These are phyloP conservation scores for Aethionema arabicum DNA, from an alignment of 345 rosid species.

Conservation along the genomic window DNA sequence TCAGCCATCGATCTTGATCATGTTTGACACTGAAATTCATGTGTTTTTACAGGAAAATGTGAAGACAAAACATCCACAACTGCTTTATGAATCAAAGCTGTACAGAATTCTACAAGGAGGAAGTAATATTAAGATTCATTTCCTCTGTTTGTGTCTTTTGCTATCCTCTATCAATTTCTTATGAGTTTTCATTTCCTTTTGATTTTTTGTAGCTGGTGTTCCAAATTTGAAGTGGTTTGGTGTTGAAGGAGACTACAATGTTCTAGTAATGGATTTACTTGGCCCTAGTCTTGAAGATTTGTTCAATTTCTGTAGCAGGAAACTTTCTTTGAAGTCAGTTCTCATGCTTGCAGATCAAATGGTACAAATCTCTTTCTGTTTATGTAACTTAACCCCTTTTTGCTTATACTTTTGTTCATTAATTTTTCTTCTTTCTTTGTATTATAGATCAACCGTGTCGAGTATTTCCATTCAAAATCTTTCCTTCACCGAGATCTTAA, in stretches of 20 bases:
- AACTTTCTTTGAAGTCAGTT: conserved; percentile 90
- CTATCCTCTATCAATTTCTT: conserved; percentile 26
- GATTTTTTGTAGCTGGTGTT: conserved; percentile 75
- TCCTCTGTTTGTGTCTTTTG: conserved; percentile 8
- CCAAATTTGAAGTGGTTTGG: conserved; percentile 96
- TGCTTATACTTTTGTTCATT: not conserved
- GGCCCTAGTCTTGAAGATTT: conserved; percentile 99
- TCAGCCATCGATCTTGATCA: too few relatives aligned
- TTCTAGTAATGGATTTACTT: conserved; percentile 93
- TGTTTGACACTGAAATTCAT: not conserved
- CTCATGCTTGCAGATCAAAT: conserved; percentile 99
- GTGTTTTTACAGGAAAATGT: conserved; percentile 61
- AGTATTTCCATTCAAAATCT: conserved; percentile 84
- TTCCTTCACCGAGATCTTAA: conserved; percentile 96
- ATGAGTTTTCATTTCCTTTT: not conserved
- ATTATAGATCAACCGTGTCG: conserved; percentile 82
- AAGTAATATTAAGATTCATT: conserved; percentile 43
- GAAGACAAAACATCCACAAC: conserved; percentile 92
- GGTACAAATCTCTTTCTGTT: conserved; percentile 42
- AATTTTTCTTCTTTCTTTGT: not conserved
- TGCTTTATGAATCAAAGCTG: conserved; percentile 78
- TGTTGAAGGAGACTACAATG: conserved; percentile 90
- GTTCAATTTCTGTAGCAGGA: conserved; percentile 93
- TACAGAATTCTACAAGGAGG: conserved; percentile 93
- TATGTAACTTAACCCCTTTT: not conserved